Conservation (phyloP, 2,329 filamentous ascomycete genomes). For the Amphichorda felina region DNA sequence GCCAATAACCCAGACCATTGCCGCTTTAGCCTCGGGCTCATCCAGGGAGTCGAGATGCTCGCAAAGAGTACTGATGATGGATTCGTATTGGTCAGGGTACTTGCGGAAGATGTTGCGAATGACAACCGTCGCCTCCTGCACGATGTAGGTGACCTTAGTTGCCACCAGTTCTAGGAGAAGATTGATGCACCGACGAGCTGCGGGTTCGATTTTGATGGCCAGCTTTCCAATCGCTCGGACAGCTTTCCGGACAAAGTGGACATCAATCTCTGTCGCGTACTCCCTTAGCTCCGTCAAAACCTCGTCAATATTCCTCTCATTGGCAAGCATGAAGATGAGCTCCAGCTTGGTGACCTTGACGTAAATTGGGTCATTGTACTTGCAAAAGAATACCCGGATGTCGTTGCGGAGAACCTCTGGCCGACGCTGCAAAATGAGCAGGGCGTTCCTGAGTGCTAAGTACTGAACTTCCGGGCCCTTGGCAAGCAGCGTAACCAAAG, state of each 20-base stretch:
- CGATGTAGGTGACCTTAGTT: slow-evolving; percentile 98
- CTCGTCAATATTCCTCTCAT: slow-evolving; percentile 87
- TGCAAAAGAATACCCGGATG: slow-evolving; percentile 98
- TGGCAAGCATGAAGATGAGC: slow-evolving; percentile 97
- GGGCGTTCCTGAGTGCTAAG: slow-evolving; percentile 81
- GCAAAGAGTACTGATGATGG: slow-evolving; percentile 90
- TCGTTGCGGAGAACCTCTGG: slow-evolving; percentile 93
- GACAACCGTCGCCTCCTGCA: slow-evolving; percentile 96
- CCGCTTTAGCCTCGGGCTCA: slow-evolving; percentile 94
- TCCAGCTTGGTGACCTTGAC: slow-evolving; percentile 99
- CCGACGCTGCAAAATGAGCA: slow-evolving; percentile 83
- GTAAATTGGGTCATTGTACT: slow-evolving; percentile 99
- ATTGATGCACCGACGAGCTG: slow-evolving; percentile 83
- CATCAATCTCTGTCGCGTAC: slow-evolving; percentile 96
- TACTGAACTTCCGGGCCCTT: slow-evolving; percentile 99
- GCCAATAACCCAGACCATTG: slow-evolving; percentile 99
- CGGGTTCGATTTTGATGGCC: slow-evolving; percentile 96
- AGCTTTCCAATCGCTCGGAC: slow-evolving; percentile 96
- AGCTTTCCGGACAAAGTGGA: slow-evolving; percentile 96
- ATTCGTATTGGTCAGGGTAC: slow-evolving; percentile 97
- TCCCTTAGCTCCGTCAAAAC: slow-evolving; percentile 89
- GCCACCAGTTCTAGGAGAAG: slow-evolving; percentile 85
- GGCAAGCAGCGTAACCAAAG: slow-evolving; percentile 84
- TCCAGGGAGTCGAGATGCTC: slow-evolving; percentile 94
- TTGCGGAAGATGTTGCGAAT: slow-evolving; percentile 99